Base-by-base conservation (phyloP, 768 basidiomycete species). In the Candolleomyces efflorescens region DNA sequence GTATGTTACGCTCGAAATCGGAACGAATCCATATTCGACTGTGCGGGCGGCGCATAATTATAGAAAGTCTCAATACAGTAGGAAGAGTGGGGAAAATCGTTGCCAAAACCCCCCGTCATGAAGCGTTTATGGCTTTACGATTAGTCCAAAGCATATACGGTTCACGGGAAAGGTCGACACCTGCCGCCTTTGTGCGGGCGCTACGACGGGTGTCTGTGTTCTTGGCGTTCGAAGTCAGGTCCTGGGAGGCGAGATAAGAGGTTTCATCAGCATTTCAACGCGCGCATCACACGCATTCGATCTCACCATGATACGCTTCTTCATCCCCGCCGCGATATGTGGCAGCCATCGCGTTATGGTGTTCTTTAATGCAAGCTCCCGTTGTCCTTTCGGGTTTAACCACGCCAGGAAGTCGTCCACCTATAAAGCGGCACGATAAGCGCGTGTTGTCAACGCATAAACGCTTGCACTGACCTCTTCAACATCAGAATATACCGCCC, bases 131-230 rank as follows among this genome's bases (percentile, higher is more conserved):
- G 47, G 90, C 89, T 68, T 85, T 81, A 63, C 88, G 87, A 67
- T 94, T 94, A 59, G 84, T 84, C 92, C 92, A 94, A 71, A 79
- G 75, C 90, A 94, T 92, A 68, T 94, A 94, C 22, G 90, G 86
- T 67, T 92, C 90, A 65, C 90, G 82, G 32, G 79, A 74, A 59
- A 90, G 76, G 66, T 90, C 87, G 39, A 79, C 83, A 32, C 76
- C 71, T 26, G 76, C 73, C 45, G 80, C 78, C 65, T 87, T 87
- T 5, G 81, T 82, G 45, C 90, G 85, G 20, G 85, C 80, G 68
- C 89, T 92, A 41, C 91, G 87, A 48, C 92, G 82, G 4, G 89
- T 89, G 71, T 92, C 90, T 2, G 90, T 87, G 56, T 87, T 75
- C 63, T 83, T 89, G 13, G 87, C 83, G 62, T 73, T 85, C 59